Conservation (phyloP, 495 filamentous ascomycete genomes). For the Rhypophila decipiens region DNA sequence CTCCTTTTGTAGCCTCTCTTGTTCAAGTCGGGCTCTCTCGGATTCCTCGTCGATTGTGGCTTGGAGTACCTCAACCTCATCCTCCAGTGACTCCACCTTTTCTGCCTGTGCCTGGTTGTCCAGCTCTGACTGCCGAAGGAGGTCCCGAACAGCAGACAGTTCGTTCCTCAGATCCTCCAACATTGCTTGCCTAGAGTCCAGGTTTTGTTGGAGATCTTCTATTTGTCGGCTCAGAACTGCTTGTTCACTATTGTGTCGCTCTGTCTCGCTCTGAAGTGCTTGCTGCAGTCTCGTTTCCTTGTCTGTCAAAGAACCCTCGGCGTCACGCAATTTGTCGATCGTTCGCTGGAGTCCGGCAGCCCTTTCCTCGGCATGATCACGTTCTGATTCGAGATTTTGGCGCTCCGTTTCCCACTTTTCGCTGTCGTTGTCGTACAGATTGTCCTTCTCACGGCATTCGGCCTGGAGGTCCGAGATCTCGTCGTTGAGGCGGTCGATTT, state of each 20-base stretch:
- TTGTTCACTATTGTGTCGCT: constrained; percentile 38
- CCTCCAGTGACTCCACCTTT: constrained; percentile 68
- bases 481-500: constrained; percentile 54
- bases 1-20: constrained; percentile 41
- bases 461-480: constrained; percentile 63
- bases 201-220: constrained; percentile 37
- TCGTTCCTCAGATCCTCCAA: constrained; percentile 37
- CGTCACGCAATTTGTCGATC: constrained; percentile 64
- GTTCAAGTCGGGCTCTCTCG: constrained; percentile 59
- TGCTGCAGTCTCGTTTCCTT: constrained; percentile 62
- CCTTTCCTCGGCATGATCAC: constrained; percentile 61
- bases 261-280: constrained; percentile 31
- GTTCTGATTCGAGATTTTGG: constrained; percentile 57
- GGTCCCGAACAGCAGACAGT: constrained; percentile 56
- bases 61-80: constrained; percentile 73
- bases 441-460: constrained; percentile 69
- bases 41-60: constrained; percentile 65
- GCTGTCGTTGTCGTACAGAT: constrained; percentile 59
- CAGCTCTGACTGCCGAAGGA: constrained; percentile 59
- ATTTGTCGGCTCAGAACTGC: constrained; percentile 35
- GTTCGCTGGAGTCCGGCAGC: constrained; percentile 64
- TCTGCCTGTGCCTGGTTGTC: constrained; percentile 58
- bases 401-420: constrained; percentile 66
- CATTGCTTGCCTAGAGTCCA: constrained; percentile 37
- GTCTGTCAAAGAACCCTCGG: constrained; percentile 57